Conservation (phyloP, 2,329 filamentous ascomycete species). For the Microcyclospora pomicola region DNA sequence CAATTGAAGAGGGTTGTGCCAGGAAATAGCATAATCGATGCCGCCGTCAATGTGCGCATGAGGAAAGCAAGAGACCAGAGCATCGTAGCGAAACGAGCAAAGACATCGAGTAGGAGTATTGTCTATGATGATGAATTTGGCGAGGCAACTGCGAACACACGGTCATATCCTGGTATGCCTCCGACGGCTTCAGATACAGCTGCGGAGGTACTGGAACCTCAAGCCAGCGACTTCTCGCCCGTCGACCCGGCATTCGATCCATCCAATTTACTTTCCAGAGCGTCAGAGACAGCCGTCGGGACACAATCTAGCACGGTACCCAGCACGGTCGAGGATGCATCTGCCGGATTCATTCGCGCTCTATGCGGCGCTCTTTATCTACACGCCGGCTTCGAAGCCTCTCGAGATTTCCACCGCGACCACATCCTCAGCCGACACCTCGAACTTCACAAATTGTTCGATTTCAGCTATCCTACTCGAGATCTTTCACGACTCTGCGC, state of each 20-base stretch:
- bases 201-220: background rate
- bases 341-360: conserved; percentile 66
- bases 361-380: conserved; percentile 75
- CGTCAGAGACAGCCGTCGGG: conserved; percentile 4
- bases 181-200: conserved; percentile 1
- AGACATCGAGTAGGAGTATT: conserved; percentile 36
- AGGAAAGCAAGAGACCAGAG: conserved; percentile 5
- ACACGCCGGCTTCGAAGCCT: conserved; percentile 64
- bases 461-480: conserved; percentile 68
- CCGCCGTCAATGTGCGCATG: conserved; percentile 3
- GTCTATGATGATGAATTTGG: conserved; percentile 79
- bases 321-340: conserved; percentile 44
- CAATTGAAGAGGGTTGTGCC: conserved; percentile 52
- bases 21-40: conserved; percentile 25
- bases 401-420: conserved; percentile 67
- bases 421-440: conserved; percentile 51
- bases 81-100: conserved; percentile 4
- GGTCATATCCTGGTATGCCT: conserved; percentile 11
- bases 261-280: background rate
- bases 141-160: conserved; percentile 15
- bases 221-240: conserved; percentile 1
- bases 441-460: conserved; percentile 57
- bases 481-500: conserved; percentile 75
- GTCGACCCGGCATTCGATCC: background rate
- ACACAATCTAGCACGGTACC: conserved; percentile 8